Evolutionary conservation across 352 stramenopile species (phyloP).

Genomic region (Globisporangium radiosum): DNA sequence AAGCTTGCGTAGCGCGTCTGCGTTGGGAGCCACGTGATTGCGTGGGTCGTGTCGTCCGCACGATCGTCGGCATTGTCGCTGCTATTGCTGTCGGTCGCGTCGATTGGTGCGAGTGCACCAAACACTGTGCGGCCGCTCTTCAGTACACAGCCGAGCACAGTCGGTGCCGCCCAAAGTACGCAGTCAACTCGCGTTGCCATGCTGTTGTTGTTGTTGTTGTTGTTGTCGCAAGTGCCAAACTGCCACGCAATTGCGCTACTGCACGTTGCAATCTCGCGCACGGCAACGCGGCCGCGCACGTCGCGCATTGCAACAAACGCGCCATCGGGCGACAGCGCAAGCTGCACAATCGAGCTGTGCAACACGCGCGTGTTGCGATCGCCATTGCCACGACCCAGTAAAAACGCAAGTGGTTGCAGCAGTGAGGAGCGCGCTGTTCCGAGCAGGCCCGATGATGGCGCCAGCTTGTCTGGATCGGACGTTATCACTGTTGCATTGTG

Average conservation of each 20-base stretch:
- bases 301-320: constrained; percentile 55
- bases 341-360: constrained; percentile 27
- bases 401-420: constrained; percentile 32
- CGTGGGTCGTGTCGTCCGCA: background rate
- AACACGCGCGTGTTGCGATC: constrained; percentile 12
- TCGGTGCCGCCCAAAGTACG: background rate
- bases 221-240: background rate
- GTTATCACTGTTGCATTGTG: background rate
- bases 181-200: too few relatives aligned
- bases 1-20: constrained; percentile 1
- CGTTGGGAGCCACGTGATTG: constrained; percentile 5
- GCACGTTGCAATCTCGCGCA: constrained; percentile 61
- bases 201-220: too few relatives aligned
- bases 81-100: too few relatives aligned
- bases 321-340: constrained; percentile 41
- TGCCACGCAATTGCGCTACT: constrained; percentile 56
- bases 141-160: constrained; percentile 8
- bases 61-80: background rate
- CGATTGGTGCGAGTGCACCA: constrained; percentile 1
- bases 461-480: background rate
- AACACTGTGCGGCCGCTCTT: constrained; percentile 6
- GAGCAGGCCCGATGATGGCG: constrained; percentile 1
- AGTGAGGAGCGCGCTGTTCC: constrained; percentile 19
- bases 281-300: constrained; percentile 26
- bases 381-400: constrained; percentile 19